phyloP scores from a whole-genome alignment of 441 rosid species.

The Sinapis alba region DNA sequence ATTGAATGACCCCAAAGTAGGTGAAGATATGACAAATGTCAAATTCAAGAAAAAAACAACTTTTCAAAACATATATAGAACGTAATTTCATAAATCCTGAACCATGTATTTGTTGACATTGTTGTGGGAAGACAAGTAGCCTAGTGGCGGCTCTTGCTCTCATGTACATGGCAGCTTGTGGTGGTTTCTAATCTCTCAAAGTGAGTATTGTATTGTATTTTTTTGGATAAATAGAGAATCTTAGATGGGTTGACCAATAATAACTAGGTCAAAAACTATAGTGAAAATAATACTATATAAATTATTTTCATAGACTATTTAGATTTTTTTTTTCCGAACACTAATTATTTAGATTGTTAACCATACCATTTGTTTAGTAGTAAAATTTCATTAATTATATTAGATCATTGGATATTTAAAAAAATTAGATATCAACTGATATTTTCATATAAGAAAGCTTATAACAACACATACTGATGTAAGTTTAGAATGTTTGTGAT shows the following conservation, averaged over 20 bases:
- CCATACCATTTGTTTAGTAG: neutral
- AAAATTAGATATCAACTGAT: neutral
- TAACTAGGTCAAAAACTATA: neutral
- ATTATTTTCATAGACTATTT: neutral
- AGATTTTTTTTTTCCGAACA: no score
- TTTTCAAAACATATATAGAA: neutral
- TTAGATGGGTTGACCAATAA: neutral
- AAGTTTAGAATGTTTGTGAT: neutral
- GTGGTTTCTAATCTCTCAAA: neutral
- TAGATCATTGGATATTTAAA: neutral
- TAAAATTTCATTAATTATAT: neutral
- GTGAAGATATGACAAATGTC: neutral
- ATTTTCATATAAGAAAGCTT: neutral
- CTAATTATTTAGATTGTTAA: neutral
- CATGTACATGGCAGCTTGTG: neutral
- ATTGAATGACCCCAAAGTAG: slow-evolving; percentile 4
- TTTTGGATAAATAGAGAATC: neutral
- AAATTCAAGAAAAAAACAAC: neutral
- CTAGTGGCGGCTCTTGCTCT: slow-evolving; percentile 18
- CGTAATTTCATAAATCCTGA: neutral
- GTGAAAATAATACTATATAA: neutral
- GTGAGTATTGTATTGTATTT: neutral
- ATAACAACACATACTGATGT: neutral
- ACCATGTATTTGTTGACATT: neutral
- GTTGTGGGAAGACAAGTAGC: slow-evolving; percentile 4